Percentiles rank a stretch among this genome's conserved stretches.
These are phyloP conservation scores for Phytophthora melonis DNA, from an alignment of 352 stramenopile species.

Conservation along the genomic window DNA sequence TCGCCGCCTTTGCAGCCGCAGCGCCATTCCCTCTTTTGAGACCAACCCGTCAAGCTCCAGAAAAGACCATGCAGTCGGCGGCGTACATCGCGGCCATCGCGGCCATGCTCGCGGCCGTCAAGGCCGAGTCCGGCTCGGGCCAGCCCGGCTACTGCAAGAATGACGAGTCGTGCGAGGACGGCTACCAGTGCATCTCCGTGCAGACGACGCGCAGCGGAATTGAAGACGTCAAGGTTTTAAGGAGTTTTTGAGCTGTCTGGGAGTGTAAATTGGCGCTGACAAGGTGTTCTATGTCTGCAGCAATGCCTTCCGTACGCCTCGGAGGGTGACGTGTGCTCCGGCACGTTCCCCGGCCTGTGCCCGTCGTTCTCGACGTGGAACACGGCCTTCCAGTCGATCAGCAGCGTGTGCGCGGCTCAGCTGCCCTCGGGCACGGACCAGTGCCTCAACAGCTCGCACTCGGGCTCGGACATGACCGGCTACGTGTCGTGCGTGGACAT, in stretches of 20 bases:
- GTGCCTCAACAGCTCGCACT: slow-evolving; percentile 47
- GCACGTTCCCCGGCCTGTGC: slow-evolving; percentile 63
- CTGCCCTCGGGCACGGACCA: slow-evolving; percentile 55
- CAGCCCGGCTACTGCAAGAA: slow-evolving; percentile 74
- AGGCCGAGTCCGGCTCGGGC: slow-evolving; percentile 51
- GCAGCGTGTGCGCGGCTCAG: slow-evolving; percentile 76
- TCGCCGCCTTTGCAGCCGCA: slow-evolving; percentile 5
- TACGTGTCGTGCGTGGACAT: slow-evolving; percentile 54
- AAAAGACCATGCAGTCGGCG: slow-evolving; percentile 39
- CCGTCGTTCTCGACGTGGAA: slow-evolving; percentile 82
- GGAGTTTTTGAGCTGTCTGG: no score
- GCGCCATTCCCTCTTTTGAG: slow-evolving; percentile 54
- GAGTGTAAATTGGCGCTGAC: background rate
- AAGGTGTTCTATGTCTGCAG: background rate
- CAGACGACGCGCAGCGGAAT: slow-evolving; percentile 80
- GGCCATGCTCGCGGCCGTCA: slow-evolving; percentile 32
- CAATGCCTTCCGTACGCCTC: slow-evolving; percentile 70
- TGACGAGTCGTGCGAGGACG: slow-evolving; percentile 53
- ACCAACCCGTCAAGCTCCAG: slow-evolving; percentile 11
- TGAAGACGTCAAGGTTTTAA: slow-evolving; percentile 63
- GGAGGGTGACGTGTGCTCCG: slow-evolving; percentile 68
- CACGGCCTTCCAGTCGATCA: slow-evolving; percentile 69
- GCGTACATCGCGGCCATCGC: slow-evolving; percentile 38
- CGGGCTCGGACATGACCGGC: slow-evolving; percentile 33
- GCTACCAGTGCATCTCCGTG: slow-evolving; percentile 77